Evolutionary conservation across 139 green algal genomes (phyloP), one percentile per base, ranked within the genome.

Genomic region (Chlamydomonas incerta): DNA sequence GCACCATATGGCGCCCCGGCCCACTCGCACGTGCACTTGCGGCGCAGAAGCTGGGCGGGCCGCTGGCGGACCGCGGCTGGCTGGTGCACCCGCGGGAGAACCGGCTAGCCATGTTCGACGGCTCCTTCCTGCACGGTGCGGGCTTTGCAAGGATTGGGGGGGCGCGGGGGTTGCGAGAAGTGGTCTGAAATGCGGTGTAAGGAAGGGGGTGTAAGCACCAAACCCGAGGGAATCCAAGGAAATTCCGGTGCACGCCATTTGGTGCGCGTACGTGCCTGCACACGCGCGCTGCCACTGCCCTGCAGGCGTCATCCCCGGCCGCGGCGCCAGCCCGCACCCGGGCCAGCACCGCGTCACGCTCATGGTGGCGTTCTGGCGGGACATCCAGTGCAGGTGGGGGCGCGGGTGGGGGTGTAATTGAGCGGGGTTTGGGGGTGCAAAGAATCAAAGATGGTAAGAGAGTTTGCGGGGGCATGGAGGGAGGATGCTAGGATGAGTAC

Each of bases 361-460:
- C 55, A 94, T 94, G 91, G 57, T 92, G 28, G 91, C 91, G 14
- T 94, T 94, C 81, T 94, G 91, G 91, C 68, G 76, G 47, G 83
- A 91, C 34, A 80, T 93, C 21, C 55, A 79, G 63, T 70, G 37
- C 77, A 88, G 88, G 82, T 89, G 69, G 18, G 67, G 5, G 47
- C 8, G 41, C 41, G 24, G 34, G 14, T 21, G 18, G 3, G 62
- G 24, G 26, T 1, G 17, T 1, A 34, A 34, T 13, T 34, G 62
- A 13, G 55, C 20, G 2, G 18, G 55, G 62, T 68, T 13, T 3
- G 62, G 26, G 24, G 24, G 62, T 17, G 62, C 1, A 13, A 14
- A 4, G 26, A 33, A 24, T 31, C 2, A 29, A n/a, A n/a, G n/a
- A n/a, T n/a, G n/a, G n/a, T n/a, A n/a, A n/a, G n/a, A n/a, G n/a